A percentile compares a stretch with the other conserved stretches of the same genome.
Conservation (phyloP, 768 basidiomycete species). For the Cystofilobasidium ferigula region DNA sequence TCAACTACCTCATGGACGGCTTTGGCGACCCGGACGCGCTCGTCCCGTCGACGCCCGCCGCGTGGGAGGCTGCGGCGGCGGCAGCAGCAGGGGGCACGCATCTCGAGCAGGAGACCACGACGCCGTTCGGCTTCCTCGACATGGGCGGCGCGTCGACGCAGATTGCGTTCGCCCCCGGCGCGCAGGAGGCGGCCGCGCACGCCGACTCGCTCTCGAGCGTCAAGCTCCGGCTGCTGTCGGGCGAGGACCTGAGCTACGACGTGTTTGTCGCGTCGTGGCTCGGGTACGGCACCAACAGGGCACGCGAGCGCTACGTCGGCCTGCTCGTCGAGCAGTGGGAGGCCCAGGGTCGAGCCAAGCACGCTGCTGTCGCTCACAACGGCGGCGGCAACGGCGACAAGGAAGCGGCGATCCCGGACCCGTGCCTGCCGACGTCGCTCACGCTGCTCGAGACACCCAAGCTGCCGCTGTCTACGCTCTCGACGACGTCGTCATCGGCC, state of each 20-base stretch:
- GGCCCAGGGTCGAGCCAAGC: constrained; percentile 26
- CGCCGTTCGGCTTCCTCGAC: constrained; percentile 82
- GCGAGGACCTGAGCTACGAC: constrained; percentile 74
- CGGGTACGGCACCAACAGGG: constrained; percentile 95
- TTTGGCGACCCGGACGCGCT: constrained; percentile 44
- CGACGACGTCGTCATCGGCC: constrained; percentile 41
- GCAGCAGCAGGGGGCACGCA: no score
- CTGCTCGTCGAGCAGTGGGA: constrained; percentile 54
- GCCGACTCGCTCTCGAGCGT: constrained; percentile 57
- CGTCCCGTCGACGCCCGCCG: constrained; percentile 10
- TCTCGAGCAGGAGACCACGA: constrained; percentile 25
- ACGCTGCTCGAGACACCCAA: constrained; percentile 49
- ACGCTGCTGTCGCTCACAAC: background rate
- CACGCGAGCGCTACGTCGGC: constrained; percentile 82
- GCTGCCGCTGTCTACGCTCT: constrained; percentile 11
- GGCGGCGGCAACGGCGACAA: background rate
- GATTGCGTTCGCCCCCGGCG: constrained; percentile 86
- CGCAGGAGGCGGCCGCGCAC: constrained; percentile 43
- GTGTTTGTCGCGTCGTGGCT: constrained; percentile 99
- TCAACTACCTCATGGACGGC: constrained; percentile 98
- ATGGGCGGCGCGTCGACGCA: constrained; percentile 99
- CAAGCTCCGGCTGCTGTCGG: constrained; percentile 64
- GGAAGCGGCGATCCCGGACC: constrained; percentile 51
- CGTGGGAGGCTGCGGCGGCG: constrained; percentile 33
- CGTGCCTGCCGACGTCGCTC: constrained; percentile 76